Evolutionary conservation across 805 yeast species (phyloP).

Genomic region (Sungouiella thailandica): DNA sequence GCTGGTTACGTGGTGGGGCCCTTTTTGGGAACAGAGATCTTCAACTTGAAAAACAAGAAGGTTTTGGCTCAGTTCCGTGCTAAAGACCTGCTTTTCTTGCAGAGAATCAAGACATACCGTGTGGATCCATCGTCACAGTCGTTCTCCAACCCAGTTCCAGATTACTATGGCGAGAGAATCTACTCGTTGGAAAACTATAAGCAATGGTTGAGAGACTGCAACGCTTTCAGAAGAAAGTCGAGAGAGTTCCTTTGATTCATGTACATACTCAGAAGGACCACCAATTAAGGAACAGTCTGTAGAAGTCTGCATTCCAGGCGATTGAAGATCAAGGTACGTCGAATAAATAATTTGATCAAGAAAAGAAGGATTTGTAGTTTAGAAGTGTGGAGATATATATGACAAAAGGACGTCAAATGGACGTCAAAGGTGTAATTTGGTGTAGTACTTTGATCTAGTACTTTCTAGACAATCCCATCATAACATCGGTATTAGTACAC

Average conservation of each 20-base stretch:
- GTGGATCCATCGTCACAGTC: constrained; percentile 91
- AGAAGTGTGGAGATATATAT: no score
- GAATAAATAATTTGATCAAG: no score
- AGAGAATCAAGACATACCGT: constrained; percentile 69
- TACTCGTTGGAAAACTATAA: constrained; percentile 81
- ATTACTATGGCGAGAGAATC: constrained; percentile 94
- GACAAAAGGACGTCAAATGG: no score
- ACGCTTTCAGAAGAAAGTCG: constrained; percentile 80
- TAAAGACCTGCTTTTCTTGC: constrained; percentile 72
- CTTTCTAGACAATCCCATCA: no score
- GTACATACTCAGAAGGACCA: background rate
- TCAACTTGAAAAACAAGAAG: constrained; percentile 49
- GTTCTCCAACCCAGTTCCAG: constrained; percentile 95
- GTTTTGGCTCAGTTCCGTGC: constrained; percentile 42
- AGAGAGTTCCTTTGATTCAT: constrained; percentile 55
- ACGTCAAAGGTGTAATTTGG: no score
- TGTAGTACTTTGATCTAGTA: no score
- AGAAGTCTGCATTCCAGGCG: no score
- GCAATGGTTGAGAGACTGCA: constrained; percentile 95
- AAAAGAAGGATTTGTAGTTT: no score
- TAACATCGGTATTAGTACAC: no score
- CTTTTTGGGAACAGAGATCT: constrained; percentile 63
- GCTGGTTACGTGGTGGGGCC: constrained; percentile 85
- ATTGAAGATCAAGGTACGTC: no score
- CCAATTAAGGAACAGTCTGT: no score